These are phyloP conservation scores for Nothophytophthora sp. DNA, from an alignment of 352 stramenopile genomes.

Conservation along the genomic window DNA sequence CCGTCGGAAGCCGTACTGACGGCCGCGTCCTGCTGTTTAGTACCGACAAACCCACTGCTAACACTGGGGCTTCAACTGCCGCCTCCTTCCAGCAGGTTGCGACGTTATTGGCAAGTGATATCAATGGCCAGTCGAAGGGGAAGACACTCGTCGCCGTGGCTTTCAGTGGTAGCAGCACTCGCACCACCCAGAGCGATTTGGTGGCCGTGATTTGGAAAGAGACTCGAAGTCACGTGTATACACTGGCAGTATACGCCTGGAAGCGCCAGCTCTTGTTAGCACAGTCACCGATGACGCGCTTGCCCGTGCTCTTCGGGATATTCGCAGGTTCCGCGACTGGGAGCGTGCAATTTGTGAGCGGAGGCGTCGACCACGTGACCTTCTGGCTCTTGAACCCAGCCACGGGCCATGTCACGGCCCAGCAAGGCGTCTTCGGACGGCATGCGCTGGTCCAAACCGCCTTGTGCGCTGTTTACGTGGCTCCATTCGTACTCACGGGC, in stretches of 20 bases:
- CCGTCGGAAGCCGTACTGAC: constrained; percentile 42
- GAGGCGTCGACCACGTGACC: constrained; percentile 67
- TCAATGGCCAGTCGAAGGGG: not conserved
- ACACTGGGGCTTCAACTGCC: not conserved
- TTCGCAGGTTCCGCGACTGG: constrained; percentile 25
- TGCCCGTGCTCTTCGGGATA: constrained; percentile 61
- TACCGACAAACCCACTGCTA: constrained; percentile 18
- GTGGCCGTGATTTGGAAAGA: constrained; percentile 58
- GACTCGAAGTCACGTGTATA: constrained; percentile 38
- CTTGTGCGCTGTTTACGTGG: constrained; percentile 38
- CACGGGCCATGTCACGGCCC: constrained; percentile 45
- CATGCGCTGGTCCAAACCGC: constrained; percentile 57
- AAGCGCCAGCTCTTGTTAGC: constrained; percentile 32
- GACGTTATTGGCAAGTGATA: constrained; percentile 20
- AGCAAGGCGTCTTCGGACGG: constrained; percentile 66
- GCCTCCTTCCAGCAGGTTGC: constrained; percentile 33
- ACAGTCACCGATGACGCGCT: constrained; percentile 45
- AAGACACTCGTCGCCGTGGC: constrained; percentile 23
- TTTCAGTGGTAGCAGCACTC: constrained; percentile 22
- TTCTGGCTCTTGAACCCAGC: constrained; percentile 63
- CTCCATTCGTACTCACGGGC: constrained; percentile 57
- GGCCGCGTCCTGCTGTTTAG: constrained; percentile 30
- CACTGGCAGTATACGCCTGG: constrained; percentile 48
- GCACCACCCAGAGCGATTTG: constrained; percentile 34
- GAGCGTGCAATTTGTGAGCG: constrained; percentile 48